Evolutionary conservation across 352 stramenopile genomes (phyloP).

Genomic region (Salisapilia sapeloensis): DNA sequence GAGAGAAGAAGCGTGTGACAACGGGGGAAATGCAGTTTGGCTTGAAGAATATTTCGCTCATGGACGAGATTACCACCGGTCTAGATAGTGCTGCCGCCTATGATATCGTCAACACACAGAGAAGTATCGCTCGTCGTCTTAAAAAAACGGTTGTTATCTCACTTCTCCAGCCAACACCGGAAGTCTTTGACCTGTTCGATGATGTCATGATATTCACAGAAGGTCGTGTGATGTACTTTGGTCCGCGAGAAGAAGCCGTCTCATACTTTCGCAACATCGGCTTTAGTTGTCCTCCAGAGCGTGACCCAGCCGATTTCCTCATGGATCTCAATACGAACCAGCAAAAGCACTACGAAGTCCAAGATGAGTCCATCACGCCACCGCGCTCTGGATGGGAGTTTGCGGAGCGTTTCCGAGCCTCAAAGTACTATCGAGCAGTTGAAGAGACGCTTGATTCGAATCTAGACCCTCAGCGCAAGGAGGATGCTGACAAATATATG

Average conservation of each 20-base stretch:
- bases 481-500: constrained; percentile 3
- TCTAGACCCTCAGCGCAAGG: constrained; percentile 3
- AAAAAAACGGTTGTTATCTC: constrained; percentile 48
- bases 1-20: constrained; percentile 60
- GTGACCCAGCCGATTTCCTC: constrained; percentile 86
- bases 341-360: constrained; percentile 16
- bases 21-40: constrained; percentile 68
- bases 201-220: constrained; percentile 85
- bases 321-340: constrained; percentile 33
- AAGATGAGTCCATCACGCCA: neutral
- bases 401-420: constrained; percentile 17
- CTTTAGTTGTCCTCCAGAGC: constrained; percentile 25
- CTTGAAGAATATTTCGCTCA: constrained; percentile 47
- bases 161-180: constrained; percentile 82
- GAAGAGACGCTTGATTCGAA: constrained; percentile 1
- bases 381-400: constrained; percentile 17
- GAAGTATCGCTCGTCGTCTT: constrained; percentile 22
- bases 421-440: constrained; percentile 12
- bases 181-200: constrained; percentile 88
- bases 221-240: constrained; percentile 80
- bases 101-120: constrained; percentile 37
- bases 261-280: constrained; percentile 70
- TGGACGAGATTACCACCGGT: constrained; percentile 69
- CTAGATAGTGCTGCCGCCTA: constrained; percentile 37
- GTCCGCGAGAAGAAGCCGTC: constrained; percentile 25